phyloP scores from a whole-genome alignment of 805 yeast species.

The Wickerhamomyces ciferrii region DNA sequence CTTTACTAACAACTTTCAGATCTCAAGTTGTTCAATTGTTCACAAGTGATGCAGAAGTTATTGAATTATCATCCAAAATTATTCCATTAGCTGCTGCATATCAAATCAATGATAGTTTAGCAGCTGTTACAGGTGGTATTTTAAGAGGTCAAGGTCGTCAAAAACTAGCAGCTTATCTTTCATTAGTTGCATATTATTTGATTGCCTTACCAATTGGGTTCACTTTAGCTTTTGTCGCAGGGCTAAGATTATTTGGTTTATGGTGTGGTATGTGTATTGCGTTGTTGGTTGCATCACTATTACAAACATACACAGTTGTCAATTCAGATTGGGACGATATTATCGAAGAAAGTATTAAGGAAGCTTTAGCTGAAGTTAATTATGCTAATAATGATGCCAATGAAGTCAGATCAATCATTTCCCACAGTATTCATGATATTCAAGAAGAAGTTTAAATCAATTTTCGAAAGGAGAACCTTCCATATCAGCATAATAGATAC shows the following conservation, averaged over 20 bases:
- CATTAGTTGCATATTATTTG: conserved; percentile 50
- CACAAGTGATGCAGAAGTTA: conserved; percentile 55
- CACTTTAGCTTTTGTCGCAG: conserved; percentile 42
- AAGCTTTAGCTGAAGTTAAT: conserved; percentile 25
- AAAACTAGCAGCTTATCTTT: conserved; percentile 54
- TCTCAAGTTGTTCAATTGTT: conserved; percentile 43
- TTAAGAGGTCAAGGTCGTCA: conserved; percentile 77
- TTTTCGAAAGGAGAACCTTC: too few species aligned
- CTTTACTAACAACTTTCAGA: conserved; percentile 38
- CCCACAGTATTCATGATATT: conserved; percentile 6
- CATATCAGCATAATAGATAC: too few species aligned
- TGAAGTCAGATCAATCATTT: conserved; percentile 19
- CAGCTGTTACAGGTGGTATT: conserved; percentile 72
- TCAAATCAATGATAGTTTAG: conserved; percentile 65
- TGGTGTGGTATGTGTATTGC: conserved; percentile 60
- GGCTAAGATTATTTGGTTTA: conserved; percentile 46
- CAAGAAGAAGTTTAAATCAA: not conserved
- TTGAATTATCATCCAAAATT: conserved; percentile 41
- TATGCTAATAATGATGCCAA: conserved; percentile 2
- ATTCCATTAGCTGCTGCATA: conserved; percentile 62
- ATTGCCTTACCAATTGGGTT: conserved; percentile 57
- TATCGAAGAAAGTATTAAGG: conserved; percentile 33
- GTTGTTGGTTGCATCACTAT: conserved; percentile 39
- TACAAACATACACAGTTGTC: conserved; percentile 34
- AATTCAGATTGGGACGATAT: conserved; percentile 42